Evolutionary conservation across 495 filamentous ascomycete species (phyloP).

Genomic region (Penicillium macrosclerotiorum): DNA sequence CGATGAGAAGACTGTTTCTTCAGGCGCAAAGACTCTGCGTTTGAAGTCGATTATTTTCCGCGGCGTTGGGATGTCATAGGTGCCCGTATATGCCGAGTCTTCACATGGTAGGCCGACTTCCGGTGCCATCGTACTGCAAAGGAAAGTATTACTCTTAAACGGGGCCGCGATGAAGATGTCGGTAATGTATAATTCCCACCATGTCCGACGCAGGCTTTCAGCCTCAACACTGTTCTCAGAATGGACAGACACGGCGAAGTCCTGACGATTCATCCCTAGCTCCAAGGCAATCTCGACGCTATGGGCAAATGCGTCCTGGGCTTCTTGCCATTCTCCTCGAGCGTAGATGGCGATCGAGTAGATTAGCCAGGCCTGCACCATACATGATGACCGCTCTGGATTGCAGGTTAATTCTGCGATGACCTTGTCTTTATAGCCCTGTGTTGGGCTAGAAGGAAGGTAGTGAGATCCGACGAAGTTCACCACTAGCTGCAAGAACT

Average conservation of each 20-base stretch:
- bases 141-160: slow-evolving; percentile 27
- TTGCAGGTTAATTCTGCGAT: slow-evolving; percentile 25
- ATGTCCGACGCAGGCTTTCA: slow-evolving; percentile 40
- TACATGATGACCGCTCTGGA: slow-evolving; percentile 28
- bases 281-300: slow-evolving; percentile 35
- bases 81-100: slow-evolving; percentile 32
- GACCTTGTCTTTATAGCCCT: slow-evolving; percentile 25
- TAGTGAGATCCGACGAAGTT: slow-evolving; percentile 41
- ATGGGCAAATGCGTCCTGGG: slow-evolving; percentile 29
- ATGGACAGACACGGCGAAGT: slow-evolving; percentile 28
- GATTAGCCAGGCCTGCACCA: slow-evolving; percentile 39
- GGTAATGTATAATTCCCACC: slow-evolving; percentile 43
- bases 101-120: slow-evolving; percentile 42
- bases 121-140: slow-evolving; percentile 30
- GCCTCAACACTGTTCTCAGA: slow-evolving; percentile 31
- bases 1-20: slow-evolving; percentile 38
- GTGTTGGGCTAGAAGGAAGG: slow-evolving; percentile 18
- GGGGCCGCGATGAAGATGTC: slow-evolving; percentile 37
- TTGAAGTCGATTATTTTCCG: slow-evolving; percentile 35
- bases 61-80: slow-evolving; percentile 27
- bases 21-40: slow-evolving; percentile 33
- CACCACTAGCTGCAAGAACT: slow-evolving; percentile 35
- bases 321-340: slow-evolving; percentile 32
- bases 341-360: slow-evolving; percentile 37
- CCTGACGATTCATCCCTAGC: slow-evolving; percentile 36